These are phyloP conservation scores for Suillus alpinus DNA, from an alignment of 768 basidiomycete genomes.

Conservation along the genomic window DNA sequence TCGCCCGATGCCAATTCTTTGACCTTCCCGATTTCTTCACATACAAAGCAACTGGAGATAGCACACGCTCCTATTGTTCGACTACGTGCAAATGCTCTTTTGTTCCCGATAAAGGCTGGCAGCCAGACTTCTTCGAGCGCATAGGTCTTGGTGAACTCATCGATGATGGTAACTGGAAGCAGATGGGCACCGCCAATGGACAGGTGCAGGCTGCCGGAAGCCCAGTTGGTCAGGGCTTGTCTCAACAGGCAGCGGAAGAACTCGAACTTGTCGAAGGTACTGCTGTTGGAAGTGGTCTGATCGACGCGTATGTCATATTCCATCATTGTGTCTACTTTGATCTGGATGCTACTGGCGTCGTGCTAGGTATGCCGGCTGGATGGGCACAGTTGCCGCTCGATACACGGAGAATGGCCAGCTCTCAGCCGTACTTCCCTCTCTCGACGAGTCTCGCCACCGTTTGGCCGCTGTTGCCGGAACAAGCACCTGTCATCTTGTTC, in stretches of 20 bases:
- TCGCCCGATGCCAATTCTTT: conserved; percentile 78
- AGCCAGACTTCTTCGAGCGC: conserved; percentile 77
- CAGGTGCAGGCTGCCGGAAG: conserved; percentile 76
- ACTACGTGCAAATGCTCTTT: conserved; percentile 96
- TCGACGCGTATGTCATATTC: conserved; percentile 74
- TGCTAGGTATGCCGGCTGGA: conserved; percentile 88
- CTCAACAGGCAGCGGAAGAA: conserved; percentile 74
- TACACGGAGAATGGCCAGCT: conserved; percentile 52
- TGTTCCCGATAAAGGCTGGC: conserved; percentile 87
- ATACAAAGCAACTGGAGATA: conserved; percentile 77
- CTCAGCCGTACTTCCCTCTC: conserved; percentile 51
- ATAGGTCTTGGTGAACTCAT: conserved; percentile 80
- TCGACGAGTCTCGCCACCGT: conserved; percentile 77
- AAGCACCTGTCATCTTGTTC: conserved; percentile 93
- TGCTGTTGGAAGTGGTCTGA: conserved; percentile 92
- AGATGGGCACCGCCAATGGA: conserved; percentile 67
- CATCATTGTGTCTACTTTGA: neutral
- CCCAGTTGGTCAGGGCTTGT: conserved; percentile 83
- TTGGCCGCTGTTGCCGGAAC: conserved; percentile 95
- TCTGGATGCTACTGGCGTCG: conserved; percentile 5
- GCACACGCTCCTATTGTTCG: conserved; percentile 85
- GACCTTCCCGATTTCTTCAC: conserved; percentile 97
- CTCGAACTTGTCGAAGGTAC: conserved; percentile 84
- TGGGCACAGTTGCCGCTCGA: conserved; percentile 92
- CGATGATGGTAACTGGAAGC: conserved; percentile 59